These are phyloP conservation scores for Lactarius evosmus DNA, from an alignment of 768 basidiomycete species.

Conservation along the genomic window DNA sequence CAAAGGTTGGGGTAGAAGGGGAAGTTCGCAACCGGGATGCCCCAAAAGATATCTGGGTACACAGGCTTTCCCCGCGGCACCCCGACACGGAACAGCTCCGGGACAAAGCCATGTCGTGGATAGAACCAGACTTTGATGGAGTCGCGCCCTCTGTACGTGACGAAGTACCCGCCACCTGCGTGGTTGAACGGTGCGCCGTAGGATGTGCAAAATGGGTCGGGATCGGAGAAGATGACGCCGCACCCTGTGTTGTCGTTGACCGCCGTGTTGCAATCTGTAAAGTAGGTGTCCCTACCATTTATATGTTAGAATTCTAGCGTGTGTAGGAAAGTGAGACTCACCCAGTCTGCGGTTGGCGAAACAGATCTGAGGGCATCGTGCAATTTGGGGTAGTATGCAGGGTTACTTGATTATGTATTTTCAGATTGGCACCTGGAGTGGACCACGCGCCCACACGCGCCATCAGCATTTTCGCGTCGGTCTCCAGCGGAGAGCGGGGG, in stretches of 20 bases:
- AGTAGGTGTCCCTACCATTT: background rate
- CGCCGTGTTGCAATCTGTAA: background rate
- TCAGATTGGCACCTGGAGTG: constrained; percentile 45
- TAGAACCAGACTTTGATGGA: constrained; percentile 61
- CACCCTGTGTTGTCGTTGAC: background rate
- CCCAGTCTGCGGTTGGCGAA: background rate
- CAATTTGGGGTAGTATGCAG: constrained; percentile 55
- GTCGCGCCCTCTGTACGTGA: constrained; percentile 41
- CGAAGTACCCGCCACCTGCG: constrained; percentile 59
- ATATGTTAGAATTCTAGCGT: background rate
- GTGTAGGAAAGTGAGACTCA: background rate
- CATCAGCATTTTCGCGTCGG: background rate
- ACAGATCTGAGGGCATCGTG: constrained; percentile 37
- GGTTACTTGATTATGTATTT: constrained; percentile 45
- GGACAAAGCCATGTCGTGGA: constrained; percentile 44
- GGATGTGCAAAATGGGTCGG: constrained; percentile 29
- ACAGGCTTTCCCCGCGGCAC: constrained; percentile 13
- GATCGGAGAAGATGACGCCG: background rate
- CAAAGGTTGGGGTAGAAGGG: constrained; percentile 42
- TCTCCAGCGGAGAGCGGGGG: too few species aligned
- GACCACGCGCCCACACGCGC: too few species aligned
- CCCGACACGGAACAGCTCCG: constrained; percentile 38
- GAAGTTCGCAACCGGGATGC: constrained; percentile 48
- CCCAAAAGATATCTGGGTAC: constrained; percentile 37
- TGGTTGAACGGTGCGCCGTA: constrained; percentile 50